Evolutionary conservation across 306 rosid species (phyloP).

Genomic region (Quercus suber): DNA sequence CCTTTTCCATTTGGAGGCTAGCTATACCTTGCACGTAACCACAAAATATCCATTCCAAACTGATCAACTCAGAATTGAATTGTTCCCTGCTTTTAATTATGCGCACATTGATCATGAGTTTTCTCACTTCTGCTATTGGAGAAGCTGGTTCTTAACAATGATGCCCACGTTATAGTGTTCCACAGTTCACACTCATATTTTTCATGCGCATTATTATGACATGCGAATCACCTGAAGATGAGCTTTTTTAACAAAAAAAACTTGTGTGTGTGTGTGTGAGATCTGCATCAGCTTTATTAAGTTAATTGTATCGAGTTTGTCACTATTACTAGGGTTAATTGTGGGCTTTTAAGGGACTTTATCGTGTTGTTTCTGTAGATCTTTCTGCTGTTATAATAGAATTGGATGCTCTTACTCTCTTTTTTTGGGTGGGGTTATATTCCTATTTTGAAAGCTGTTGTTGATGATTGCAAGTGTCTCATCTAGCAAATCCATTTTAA

Average conservation of each 20-base stretch:
- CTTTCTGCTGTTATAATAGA: too few relatives aligned
- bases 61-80: conserved; percentile 31
- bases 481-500: too few relatives aligned
- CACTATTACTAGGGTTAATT: too few relatives aligned
- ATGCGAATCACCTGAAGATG: too few relatives aligned
- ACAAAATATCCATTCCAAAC: conserved; percentile 22
- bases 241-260: too few relatives aligned
- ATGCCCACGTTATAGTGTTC: conserved; percentile 10
- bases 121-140: neutral
- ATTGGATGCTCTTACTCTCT: too few relatives aligned
- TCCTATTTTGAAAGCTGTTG: too few relatives aligned
- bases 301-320: too few relatives aligned
- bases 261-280: neutral
- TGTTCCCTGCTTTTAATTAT: neutral
- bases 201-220: neutral
- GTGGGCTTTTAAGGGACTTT: too few relatives aligned
- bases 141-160: conserved; percentile 14
- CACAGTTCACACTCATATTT: neutral
- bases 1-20: neutral
- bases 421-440: too few relatives aligned
- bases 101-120: neutral
- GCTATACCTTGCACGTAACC: conserved; percentile 28
- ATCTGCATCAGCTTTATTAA: neutral
- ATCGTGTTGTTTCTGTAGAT: too few relatives aligned
- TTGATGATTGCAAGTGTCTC: too few relatives aligned